A percentile compares a stretch with the other conserved stretches of the same genome.
phyloP scores from a whole-genome alignment of 1,284 basidiomycete species.

The Leucoagaricus sp. region DNA sequence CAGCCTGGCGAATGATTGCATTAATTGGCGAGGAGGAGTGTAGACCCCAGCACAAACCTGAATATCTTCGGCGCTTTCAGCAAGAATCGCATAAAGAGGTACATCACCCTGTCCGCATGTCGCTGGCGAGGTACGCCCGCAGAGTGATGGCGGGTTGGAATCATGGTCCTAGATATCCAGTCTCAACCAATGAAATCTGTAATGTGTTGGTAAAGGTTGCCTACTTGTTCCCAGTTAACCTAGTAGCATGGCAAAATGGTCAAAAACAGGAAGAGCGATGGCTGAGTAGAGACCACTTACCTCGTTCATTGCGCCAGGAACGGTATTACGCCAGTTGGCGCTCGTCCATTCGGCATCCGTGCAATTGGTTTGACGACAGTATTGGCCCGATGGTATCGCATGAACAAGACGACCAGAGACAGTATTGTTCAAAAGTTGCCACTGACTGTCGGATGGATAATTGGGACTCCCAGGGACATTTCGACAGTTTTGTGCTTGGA shows the following conservation, averaged over 20 bases:
- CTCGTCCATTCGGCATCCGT: constrained; percentile 6
- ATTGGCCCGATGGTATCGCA: neutral
- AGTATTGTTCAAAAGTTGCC: neutral
- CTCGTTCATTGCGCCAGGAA: neutral
- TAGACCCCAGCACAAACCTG: constrained; percentile 17
- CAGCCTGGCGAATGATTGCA: constrained; percentile 14
- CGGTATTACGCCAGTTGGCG: neutral
- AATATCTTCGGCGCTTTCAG: constrained; percentile 30
- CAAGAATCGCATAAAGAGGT: constrained; percentile 15
- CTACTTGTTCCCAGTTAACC: constrained; percentile 1
- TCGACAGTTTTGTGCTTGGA: neutral
- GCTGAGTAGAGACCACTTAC: neutral
- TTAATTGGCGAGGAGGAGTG: no score
- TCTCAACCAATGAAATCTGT: neutral
- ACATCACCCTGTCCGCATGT: constrained; percentile 22
- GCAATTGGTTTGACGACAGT: neutral
- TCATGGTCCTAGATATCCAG: neutral
- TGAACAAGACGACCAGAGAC: neutral
- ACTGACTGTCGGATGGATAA: neutral
- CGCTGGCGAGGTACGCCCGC: neutral
- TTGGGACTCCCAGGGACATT: neutral
- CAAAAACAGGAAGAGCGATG: no score
- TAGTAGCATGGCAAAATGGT: neutral
- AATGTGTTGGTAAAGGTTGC: neutral
- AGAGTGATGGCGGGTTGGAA: neutral